Evolutionary conservation across 352 stramenopile genomes (phyloP).

Genomic region (Pilasporangium apinafurcum): DNA sequence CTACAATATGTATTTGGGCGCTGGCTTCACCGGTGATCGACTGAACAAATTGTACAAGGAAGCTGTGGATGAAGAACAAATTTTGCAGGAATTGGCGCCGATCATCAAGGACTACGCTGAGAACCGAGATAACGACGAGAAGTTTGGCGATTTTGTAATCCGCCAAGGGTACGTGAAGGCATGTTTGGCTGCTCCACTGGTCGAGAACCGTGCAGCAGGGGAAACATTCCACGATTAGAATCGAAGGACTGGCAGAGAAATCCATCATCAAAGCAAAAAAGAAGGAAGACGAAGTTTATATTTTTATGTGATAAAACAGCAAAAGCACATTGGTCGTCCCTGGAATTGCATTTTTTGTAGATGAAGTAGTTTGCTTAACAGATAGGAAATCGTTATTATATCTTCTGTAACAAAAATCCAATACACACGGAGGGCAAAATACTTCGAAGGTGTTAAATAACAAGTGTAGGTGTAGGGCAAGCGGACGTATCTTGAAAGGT

Average conservation of each 20-base stretch:
- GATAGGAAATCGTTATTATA: too few species aligned
- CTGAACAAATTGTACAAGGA: constrained; percentile 85
- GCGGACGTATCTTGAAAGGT: constrained; percentile 6
- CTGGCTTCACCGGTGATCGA: constrained; percentile 61
- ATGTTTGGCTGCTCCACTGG: constrained; percentile 50
- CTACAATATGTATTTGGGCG: constrained; percentile 97
- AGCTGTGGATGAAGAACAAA: constrained; percentile 69
- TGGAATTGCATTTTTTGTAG: constrained; percentile 4
- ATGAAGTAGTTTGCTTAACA: too few species aligned
- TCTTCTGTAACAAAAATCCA: neutral
- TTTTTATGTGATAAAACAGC: neutral
- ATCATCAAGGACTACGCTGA: constrained; percentile 78
- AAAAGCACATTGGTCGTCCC: neutral
- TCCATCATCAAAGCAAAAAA: neutral
- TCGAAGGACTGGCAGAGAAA: neutral
- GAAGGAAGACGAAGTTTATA: neutral
- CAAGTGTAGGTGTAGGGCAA: neutral
- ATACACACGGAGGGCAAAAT: constrained; percentile 1
- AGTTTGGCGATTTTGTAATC: constrained; percentile 84
- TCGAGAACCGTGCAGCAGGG: constrained; percentile 53
- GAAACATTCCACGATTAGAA: constrained; percentile 64
- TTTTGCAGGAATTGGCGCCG: constrained; percentile 56
- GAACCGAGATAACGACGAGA: constrained; percentile 54
- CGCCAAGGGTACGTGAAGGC: constrained; percentile 65
- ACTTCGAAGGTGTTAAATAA: neutral